Evolutionary conservation across 1,284 basidiomycete genomes (phyloP).

Genomic region (Puccinia sorghi): DNA sequence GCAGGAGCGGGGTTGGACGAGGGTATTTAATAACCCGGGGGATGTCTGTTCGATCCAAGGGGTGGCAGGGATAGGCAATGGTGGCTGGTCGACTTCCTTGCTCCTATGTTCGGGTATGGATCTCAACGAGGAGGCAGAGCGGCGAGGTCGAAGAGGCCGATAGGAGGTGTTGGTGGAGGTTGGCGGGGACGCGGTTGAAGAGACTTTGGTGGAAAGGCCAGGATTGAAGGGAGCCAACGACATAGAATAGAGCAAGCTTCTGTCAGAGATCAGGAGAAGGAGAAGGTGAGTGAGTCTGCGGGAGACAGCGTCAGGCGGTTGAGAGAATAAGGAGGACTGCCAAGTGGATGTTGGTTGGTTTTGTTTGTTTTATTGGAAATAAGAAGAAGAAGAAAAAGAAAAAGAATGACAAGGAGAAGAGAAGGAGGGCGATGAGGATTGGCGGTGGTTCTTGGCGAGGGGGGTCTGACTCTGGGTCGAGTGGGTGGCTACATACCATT

Average conservation of each 20-base stretch:
- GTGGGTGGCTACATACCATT: background rate
- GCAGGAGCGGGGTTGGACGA: constrained; percentile 2
- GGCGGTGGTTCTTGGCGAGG: background rate
- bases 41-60: constrained; percentile 44
- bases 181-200: background rate
- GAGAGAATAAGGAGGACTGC: background rate
- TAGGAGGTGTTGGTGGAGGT: background rate
- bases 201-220: background rate
- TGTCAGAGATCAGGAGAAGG: constrained; percentile 3
- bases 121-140: constrained; percentile 39
- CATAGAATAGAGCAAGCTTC: background rate
- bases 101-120: constrained; percentile 40
- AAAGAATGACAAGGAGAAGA: too few relatives aligned
- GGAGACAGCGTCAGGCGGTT: background rate
- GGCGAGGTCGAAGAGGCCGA: constrained; percentile 29
- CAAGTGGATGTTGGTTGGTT: background rate
- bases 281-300: background rate
- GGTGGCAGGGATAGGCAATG: constrained; percentile 34
- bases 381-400: too few relatives aligned
- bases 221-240: constrained; percentile 11
- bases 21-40: constrained; percentile 7
- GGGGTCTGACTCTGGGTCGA: background rate
- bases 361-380: too few relatives aligned
- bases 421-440: background rate
- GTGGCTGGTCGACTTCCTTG: constrained; percentile 45